Base-by-base conservation (phyloP, 2,329 filamentous ascomycete genomes). In the Penicillium griseofulvum region DNA sequence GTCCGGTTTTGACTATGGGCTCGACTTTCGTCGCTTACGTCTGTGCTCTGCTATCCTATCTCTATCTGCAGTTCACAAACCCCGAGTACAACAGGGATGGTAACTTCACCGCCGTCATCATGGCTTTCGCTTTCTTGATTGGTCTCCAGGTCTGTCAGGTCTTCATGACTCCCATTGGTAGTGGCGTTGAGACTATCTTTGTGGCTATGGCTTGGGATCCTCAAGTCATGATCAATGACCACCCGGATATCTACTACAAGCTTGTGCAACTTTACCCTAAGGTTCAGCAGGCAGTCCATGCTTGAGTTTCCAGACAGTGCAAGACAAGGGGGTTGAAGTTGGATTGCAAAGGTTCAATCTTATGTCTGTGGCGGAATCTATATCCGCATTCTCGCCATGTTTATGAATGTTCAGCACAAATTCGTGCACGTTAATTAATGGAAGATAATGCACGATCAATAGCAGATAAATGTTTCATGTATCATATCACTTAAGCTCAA, bases 151-250 rank as follows among this genome's bases (percentile, higher is more conserved):
- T 97, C 57, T 89, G 87, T 71, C 89, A 95, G 72, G 84, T 96
- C 60, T 95, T 97, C 75, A 89, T 93, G 33, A 93, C 90, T 0
- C 93, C 93, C 1, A 80, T 97, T 54, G 87, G 87, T 60, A 92
- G 87, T 65, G 93, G 93, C n/a, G 85, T 96, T 59, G 89, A 96
- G 63, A 95, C 92, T 0, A 89, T 96, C 58, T 97, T 97, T 65
- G 90, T 96, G 0, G 91, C 90, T 2, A 81, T 81, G 72, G 83
- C 82, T 2, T 86, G 83, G 82, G 82, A 85, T 69, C 82, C 83
- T 9, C 72, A 78, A 52, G 88, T 93, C 9, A 77, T 96, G 78
- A 87, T 91, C 70, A 80, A 83, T 39, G 87, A 94, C 54, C 92
- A 96, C 72, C 85, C 87, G 0, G 90, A 95, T 58, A 75, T 97